Evolutionary conservation across 345 rosid species (phyloP).

Genomic region (Linum usitatissimum): DNA sequence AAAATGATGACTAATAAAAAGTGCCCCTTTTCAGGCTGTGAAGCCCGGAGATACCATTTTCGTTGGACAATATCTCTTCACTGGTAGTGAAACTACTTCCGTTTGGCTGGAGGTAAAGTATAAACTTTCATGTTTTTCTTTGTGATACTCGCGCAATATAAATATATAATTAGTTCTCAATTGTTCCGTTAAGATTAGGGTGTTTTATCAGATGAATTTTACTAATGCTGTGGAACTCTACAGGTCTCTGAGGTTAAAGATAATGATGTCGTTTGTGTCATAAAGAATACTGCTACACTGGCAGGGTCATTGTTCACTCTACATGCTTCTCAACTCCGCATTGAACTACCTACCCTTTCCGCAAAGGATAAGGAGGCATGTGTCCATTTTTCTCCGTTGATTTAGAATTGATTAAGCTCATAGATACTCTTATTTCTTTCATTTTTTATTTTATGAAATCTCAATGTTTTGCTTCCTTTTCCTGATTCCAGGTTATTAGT

Average conservation of each 20-base stretch:
- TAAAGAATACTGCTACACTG: slow-evolving; percentile 81
- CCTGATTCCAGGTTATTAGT: slow-evolving; percentile 53
- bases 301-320: slow-evolving; percentile 81
- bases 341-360: slow-evolving; percentile 78
- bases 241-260: slow-evolving; percentile 83
- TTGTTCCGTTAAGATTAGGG: too few species aligned
- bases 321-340: slow-evolving; percentile 81
- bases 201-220: too few species aligned
- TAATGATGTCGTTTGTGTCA: slow-evolving; percentile 66
- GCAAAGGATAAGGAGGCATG: slow-evolving; percentile 84
- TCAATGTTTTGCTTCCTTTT: slow-evolving; percentile 2
- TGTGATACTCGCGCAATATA: too few species aligned
- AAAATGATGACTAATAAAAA: not conserved
- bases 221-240: slow-evolving; percentile 9
- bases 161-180: too few species aligned
- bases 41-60: slow-evolving; percentile 91
- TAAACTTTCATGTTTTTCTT: too few species aligned
- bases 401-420: not conserved
- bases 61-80: slow-evolving; percentile 83
- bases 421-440: not conserved
- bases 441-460: slow-evolving; percentile 6
- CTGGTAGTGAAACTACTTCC: slow-evolving; percentile 97
- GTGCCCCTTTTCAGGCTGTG: slow-evolving; percentile 56
- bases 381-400: not conserved
- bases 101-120: slow-evolving; percentile 88